phyloP scores from a whole-genome alignment of 2,329 filamentous ascomycete genomes.

The Pseudocercospora ulei region DNA sequence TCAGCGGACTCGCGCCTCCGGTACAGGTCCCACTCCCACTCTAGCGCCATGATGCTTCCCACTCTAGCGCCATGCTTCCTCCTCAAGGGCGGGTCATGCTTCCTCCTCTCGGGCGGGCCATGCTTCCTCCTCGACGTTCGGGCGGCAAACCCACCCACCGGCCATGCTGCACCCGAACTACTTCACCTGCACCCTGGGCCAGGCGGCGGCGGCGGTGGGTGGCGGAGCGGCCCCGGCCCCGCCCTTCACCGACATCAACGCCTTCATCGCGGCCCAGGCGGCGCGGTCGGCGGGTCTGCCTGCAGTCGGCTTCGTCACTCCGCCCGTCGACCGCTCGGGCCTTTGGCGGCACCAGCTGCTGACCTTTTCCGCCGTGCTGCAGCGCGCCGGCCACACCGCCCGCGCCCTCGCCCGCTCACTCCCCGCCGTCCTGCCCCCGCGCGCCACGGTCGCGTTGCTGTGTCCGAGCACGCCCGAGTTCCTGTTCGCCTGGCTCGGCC shows the following conservation, averaged over 20 bases:
- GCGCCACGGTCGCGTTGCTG: constrained; percentile 45
- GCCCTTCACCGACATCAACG: constrained; percentile 41
- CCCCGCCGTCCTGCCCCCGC: constrained; percentile 13
- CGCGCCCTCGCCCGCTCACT: constrained; percentile 23
- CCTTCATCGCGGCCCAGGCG: constrained; percentile 46
- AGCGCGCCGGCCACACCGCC: constrained; percentile 35
- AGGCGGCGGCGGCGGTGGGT: constrained; percentile 40
- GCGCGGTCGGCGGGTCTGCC: constrained; percentile 34
- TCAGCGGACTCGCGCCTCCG: no score
- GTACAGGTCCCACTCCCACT: no score
- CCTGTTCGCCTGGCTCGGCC: constrained; percentile 50
- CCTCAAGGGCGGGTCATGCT: no score
- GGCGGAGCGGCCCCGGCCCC: constrained; percentile 10
- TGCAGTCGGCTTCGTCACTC: constrained; percentile 46
- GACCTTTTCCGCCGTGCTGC: constrained; percentile 34
- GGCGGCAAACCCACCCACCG: no score
- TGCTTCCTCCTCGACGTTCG: no score
- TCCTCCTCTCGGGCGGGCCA: no score
- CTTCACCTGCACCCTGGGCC: constrained; percentile 53
- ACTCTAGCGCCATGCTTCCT: no score
- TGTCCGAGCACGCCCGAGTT: constrained; percentile 51
- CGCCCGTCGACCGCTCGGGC: constrained; percentile 17
- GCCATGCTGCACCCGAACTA: no score
- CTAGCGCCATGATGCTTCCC: no score
- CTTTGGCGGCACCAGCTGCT: constrained; percentile 27